phyloP scores from a whole-genome alignment of 352 stramenopile genomes.

The Globisporangium megalacanthum region DNA sequence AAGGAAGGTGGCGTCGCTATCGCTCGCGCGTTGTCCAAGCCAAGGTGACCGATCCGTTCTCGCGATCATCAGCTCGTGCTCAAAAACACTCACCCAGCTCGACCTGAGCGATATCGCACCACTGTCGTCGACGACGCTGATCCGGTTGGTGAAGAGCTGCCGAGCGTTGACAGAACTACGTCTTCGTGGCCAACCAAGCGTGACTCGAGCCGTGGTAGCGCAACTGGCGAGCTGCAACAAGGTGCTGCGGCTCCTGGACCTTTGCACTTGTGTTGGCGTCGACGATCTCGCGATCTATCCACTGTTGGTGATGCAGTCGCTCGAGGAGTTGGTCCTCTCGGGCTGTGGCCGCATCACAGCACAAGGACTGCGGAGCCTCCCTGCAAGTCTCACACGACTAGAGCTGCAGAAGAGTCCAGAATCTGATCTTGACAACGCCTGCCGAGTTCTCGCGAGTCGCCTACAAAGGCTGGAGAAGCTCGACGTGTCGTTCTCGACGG shows the following conservation, averaged over 20 bases:
- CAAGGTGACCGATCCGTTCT: conserved; percentile 28
- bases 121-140: conserved; percentile 18
- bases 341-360: conserved; percentile 25
- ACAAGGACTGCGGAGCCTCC: conserved; percentile 40
- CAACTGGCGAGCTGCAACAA: conserved; percentile 55
- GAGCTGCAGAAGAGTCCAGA: conserved; percentile 19
- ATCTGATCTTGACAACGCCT: conserved; percentile 27
- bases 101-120: conserved; percentile 29
- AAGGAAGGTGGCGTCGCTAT: conserved; percentile 24
- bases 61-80: conserved; percentile 25
- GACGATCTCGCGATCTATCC: conserved; percentile 65
- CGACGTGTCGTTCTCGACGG: conserved; percentile 28
- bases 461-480: conserved; percentile 36
- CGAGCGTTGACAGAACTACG: conserved; percentile 23
- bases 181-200: conserved; percentile 26
- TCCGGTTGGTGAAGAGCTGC: conserved; percentile 36
- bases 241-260: conserved; percentile 41
- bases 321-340: conserved; percentile 43
- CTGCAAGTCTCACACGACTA: conserved; percentile 28
- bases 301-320: conserved; percentile 49
- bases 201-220: conserved; percentile 39
- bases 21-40: conserved; percentile 20
- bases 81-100: conserved; percentile 22
- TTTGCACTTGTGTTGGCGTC: conserved; percentile 38
- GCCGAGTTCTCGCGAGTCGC: conserved; percentile 18